Conservation (phyloP, 306 rosid species). For the Trifolium subterraneum region DNA sequence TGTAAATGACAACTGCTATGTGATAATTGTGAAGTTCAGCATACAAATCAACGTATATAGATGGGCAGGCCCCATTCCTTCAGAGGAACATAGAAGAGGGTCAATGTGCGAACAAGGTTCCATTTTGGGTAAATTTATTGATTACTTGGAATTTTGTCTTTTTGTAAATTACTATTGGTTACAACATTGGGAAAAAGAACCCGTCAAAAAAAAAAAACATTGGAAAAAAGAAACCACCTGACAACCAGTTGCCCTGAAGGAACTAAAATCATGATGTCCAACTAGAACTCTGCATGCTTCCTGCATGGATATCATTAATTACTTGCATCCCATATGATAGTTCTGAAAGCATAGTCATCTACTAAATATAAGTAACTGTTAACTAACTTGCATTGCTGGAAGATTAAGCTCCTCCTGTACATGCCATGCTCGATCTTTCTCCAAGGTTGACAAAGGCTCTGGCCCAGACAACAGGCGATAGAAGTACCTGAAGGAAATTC, state of each 20-base stretch:
- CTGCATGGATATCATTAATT: conserved; percentile 52
- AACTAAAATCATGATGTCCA: conserved; percentile 94
- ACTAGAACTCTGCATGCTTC: conserved; percentile 89
- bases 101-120: conserved; percentile 17
- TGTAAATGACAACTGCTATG: conserved; percentile 13
- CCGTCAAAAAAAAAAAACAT: too few relatives aligned
- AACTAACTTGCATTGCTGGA: conserved; percentile 81
- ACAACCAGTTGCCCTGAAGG: conserved; percentile 94
- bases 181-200: conserved; percentile 34
- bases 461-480: conserved; percentile 86
- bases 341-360: conserved; percentile 31
- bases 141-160: conserved; percentile 7
- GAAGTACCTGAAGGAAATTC: conserved; percentile 65
- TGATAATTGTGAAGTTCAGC: conserved; percentile 17
- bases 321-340: conserved; percentile 5
- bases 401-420: conserved; percentile 76
- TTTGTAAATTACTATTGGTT: conserved; percentile 21
- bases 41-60: too few relatives aligned
- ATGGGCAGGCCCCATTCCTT: too few relatives aligned
- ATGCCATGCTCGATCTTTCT: conserved; percentile 91
- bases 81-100: too few relatives aligned
- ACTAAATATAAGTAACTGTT: conserved; percentile 28
- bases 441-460: conserved; percentile 80
- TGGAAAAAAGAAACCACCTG: conserved; percentile 64
- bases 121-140: conserved; percentile 17